phyloP scores from a whole-genome alignment of 2,329 filamentous ascomycete species.

The Escovopsis sp. region DNA sequence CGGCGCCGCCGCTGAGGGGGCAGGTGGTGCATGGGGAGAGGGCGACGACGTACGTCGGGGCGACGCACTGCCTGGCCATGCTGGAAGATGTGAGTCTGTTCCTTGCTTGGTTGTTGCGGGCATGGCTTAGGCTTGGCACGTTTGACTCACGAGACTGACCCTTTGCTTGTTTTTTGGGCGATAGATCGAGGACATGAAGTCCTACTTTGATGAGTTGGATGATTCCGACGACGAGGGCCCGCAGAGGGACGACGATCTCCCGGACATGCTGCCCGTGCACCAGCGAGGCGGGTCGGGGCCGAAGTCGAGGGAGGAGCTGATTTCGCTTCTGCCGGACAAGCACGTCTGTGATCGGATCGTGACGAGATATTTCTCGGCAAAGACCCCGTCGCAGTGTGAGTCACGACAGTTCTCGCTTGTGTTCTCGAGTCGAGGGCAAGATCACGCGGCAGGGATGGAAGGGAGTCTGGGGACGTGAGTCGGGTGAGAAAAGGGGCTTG shows the following conservation, averaged over 20 bases:
- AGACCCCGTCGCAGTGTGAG: constrained; percentile 36
- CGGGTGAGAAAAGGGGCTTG: too few species aligned
- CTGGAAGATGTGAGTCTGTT: constrained; percentile 34
- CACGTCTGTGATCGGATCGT: constrained; percentile 33
- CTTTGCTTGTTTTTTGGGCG: too few species aligned
- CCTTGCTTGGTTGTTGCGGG: too few species aligned
- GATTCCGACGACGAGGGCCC: constrained; percentile 19
- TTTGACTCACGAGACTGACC: too few species aligned
- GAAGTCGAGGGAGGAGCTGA: constrained; percentile 29
- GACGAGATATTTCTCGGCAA: constrained; percentile 36
- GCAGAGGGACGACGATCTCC: constrained; percentile 19
- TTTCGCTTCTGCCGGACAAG: constrained; percentile 31
- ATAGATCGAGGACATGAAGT: constrained; percentile 43
- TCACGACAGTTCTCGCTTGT: neutral
- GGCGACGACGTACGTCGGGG: constrained; percentile 38
- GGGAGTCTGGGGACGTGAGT: too few species aligned
- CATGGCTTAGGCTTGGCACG: too few species aligned
- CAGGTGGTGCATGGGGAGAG: constrained; percentile 28
- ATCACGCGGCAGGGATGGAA: too few species aligned
- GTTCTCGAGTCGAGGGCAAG: neutral
- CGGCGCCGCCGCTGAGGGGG: constrained; percentile 15
- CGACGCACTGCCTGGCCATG: constrained; percentile 45
- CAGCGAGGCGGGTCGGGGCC: constrained; percentile 18
- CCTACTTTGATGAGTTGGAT: constrained; percentile 37
- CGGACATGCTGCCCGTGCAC: constrained; percentile 29